Conservation (phyloP, 1,284 basidiomycete species). For the Chalciporus piperatoides region DNA sequence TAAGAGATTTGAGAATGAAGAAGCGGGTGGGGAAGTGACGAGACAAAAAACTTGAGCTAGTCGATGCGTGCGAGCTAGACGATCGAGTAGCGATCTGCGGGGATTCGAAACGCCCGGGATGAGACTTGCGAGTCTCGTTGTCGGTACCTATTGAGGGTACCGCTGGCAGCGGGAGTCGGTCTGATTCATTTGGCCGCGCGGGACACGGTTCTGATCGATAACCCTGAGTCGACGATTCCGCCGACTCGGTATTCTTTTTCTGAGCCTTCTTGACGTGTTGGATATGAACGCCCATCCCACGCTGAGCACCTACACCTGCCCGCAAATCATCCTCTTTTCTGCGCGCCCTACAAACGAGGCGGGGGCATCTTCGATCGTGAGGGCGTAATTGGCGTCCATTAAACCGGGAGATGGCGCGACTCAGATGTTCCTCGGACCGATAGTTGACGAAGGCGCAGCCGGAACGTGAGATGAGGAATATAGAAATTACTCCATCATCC, state of each 20-base stretch:
- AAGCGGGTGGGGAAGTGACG: constrained; percentile 82
- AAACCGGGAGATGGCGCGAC: constrained; percentile 69
- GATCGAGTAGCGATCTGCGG: constrained; percentile 38
- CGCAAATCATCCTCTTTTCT: constrained; percentile 83
- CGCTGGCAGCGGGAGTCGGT: constrained; percentile 24
- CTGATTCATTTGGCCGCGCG: not conserved
- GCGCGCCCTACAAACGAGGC: constrained; percentile 83
- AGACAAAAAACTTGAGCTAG: constrained; percentile 69
- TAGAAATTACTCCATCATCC: constrained; percentile 69
- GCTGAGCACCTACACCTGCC: constrained; percentile 88
- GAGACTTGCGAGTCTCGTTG: constrained; percentile 32
- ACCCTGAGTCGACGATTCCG: constrained; percentile 28
- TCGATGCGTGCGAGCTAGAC: constrained; percentile 66
- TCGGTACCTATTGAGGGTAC: constrained; percentile 39
- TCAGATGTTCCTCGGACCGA: constrained; percentile 59
- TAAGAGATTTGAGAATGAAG: constrained; percentile 90
- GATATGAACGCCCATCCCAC: constrained; percentile 82
- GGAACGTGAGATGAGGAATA: constrained; percentile 90
- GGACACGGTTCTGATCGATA: not conserved
- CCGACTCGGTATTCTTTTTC: constrained; percentile 32
- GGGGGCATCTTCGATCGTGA: constrained; percentile 68
- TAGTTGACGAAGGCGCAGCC: constrained; percentile 95
- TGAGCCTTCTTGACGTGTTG: constrained; percentile 69
- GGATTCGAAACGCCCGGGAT: not conserved
- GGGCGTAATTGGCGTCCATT: constrained; percentile 66